Evolutionary conservation across 805 yeast species (phyloP).

Genomic region (Pichia scutulata): DNA sequence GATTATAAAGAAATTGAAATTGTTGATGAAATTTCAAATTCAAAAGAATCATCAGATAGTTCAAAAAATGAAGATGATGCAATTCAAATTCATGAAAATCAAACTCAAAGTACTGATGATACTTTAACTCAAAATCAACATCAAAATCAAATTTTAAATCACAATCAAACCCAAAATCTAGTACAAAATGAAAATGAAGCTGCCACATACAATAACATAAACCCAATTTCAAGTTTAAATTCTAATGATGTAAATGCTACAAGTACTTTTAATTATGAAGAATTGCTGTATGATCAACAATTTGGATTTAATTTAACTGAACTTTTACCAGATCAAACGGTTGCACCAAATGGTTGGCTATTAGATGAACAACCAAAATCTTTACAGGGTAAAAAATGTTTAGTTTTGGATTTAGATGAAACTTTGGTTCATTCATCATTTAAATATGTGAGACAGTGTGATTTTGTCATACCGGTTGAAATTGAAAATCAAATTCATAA

Average conservation of each 20-base stretch:
- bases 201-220: conserved; percentile 2
- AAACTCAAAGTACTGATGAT: conserved; percentile 11
- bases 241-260: neutral
- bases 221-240: conserved; percentile 3
- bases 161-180: neutral
- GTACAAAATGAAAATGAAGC: conserved; percentile 9
- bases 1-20: conserved; percentile 11
- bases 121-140: conserved; percentile 1
- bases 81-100: conserved; percentile 13
- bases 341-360: conserved; percentile 53
- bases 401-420: conserved; percentile 89
- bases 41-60: conserved; percentile 29
- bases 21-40: conserved; percentile 25
- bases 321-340: conserved; percentile 66
- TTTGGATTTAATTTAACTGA: conserved; percentile 46
- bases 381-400: conserved; percentile 66
- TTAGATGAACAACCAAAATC: conserved; percentile 46
- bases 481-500: conserved; percentile 88
- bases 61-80: conserved; percentile 29
- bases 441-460: conserved; percentile 86
- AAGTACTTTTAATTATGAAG: conserved; percentile 13
- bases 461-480: conserved; percentile 95
- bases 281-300: conserved; percentile 18
- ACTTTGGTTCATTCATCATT: conserved; percentile 94
- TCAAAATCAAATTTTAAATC: neutral